phyloP scores from a whole-genome alignment of 116 monocot species.

The Trichopus zeylanicus region DNA sequence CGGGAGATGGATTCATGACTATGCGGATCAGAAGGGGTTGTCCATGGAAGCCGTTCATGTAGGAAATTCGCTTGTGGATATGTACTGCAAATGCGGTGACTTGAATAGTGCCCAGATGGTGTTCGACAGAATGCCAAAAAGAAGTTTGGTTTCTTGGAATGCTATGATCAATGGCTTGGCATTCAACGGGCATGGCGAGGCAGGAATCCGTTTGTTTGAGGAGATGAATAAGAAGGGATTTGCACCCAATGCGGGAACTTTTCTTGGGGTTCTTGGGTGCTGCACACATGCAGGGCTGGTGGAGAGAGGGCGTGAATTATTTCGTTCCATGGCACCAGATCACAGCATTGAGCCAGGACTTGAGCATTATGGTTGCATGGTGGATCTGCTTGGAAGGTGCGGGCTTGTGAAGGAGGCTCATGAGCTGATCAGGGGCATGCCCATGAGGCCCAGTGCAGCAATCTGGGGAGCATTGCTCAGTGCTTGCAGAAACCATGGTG shows the following conservation, averaged over 20 bases:
- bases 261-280: conserved; percentile 26
- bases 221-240: conserved; percentile 14
- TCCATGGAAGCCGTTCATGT: conserved; percentile 11
- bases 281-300: conserved; percentile 38
- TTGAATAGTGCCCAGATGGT: conserved; percentile 15
- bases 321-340: conserved; percentile 18
- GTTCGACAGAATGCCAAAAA: conserved; percentile 14
- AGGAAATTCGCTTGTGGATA: conserved; percentile 29
- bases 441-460: conserved; percentile 15
- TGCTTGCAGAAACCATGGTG: conserved; percentile 19
- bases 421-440: conserved; percentile 20
- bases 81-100: conserved; percentile 58
- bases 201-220: conserved; percentile 21
- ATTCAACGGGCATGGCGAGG: conserved; percentile 18
- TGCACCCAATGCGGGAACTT: conserved; percentile 23
- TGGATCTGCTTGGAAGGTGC: conserved; percentile 37
- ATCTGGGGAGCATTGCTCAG: conserved; percentile 30
- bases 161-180: conserved; percentile 33
- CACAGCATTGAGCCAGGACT: conserved; percentile 22
- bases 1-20: conserved; percentile 27
- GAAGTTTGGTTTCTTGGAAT: conserved; percentile 37
- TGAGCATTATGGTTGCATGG: conserved; percentile 56
- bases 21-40: conserved; percentile 14
- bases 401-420: conserved; percentile 36
- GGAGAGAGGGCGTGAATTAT: conserved; percentile 21